Percentiles rank a stretch among this genome's conserved stretches.
Conservation (phyloP, 2,329 filamentous ascomycete species). For the Thermomyces lanuginosus region DNA sequence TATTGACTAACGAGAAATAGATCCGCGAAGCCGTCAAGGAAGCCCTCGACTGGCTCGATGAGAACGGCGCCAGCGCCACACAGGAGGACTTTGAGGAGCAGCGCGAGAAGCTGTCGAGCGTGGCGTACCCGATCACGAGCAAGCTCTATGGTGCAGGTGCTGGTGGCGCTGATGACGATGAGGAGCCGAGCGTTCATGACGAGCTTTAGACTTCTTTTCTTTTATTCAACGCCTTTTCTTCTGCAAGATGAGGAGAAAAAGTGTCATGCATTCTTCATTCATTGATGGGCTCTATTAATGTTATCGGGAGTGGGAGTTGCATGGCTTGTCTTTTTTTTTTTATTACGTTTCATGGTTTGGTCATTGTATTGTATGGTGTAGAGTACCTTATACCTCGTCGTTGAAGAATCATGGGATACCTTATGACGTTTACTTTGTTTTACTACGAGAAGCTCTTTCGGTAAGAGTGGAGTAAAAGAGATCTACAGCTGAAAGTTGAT, state of each 20-base stretch:
- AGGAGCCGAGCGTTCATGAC: constrained; percentile 54
- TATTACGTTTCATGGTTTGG: constrained; percentile 1
- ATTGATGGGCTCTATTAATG: too few relatives aligned
- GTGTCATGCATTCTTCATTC: too few relatives aligned
- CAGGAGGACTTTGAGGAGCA: constrained; percentile 98
- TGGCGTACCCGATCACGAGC: constrained; percentile 96
- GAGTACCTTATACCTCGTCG: too few relatives aligned
- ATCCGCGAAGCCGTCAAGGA: constrained; percentile 95
- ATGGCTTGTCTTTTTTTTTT: background rate
- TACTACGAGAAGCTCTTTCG: too few relatives aligned
- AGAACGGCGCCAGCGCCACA: constrained; percentile 71
- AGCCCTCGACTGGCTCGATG: constrained; percentile 87
- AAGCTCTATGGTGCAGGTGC: constrained; percentile 71
- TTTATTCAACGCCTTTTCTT: constrained; percentile 13
- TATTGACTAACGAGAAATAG: constrained; percentile 29
- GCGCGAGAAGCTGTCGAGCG: constrained; percentile 95
- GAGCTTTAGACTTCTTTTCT: constrained; percentile 49
- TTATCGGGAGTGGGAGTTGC: too few relatives aligned
- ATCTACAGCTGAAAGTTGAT: too few relatives aligned
- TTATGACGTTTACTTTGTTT: too few relatives aligned
- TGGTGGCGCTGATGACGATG: constrained; percentile 49
- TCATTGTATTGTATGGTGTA: too few relatives aligned
- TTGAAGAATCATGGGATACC: too few relatives aligned
- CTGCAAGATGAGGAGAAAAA: too few relatives aligned
- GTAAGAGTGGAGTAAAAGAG: too few relatives aligned